Percentiles rank a stretch among this genome's conserved stretches.
Conservation (phyloP, 192 early-diverging fungal species). For the Linnemannia hyalina region DNA sequence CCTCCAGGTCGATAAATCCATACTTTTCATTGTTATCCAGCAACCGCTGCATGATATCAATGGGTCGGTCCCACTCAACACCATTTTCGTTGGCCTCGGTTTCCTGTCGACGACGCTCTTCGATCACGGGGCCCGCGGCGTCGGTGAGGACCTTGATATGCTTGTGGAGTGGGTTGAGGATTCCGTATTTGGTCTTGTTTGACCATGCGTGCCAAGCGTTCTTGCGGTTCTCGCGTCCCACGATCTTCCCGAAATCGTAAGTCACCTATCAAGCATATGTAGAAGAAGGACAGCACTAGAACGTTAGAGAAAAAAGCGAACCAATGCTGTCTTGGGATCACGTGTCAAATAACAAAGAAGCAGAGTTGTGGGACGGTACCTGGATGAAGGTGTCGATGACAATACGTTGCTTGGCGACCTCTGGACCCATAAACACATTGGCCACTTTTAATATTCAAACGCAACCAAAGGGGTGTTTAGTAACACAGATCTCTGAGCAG, state of each 20-base stretch:
- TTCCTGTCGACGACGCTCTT: slow-evolving; percentile 37
- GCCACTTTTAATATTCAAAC: slow-evolving; percentile 26
- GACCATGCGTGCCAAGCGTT: slow-evolving; percentile 16
- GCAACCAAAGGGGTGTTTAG: not conserved
- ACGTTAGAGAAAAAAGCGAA: not conserved
- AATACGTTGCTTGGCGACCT: slow-evolving; percentile 20
- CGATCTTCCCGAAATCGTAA: slow-evolving; percentile 26
- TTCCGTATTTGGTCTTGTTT: slow-evolving; percentile 15
- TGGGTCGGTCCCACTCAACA: slow-evolving; percentile 15
- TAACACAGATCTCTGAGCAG: not conserved
- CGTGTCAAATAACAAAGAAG: not conserved
- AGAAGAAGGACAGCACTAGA: no score
- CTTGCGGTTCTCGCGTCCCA: slow-evolving; percentile 1
- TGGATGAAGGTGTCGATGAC: slow-evolving; percentile 46
- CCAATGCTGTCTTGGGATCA: not conserved
- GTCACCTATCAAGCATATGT: not conserved
- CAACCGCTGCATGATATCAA: slow-evolving; percentile 55
- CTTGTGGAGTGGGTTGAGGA: slow-evolving; percentile 23
- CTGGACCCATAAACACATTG: slow-evolving; percentile 36
- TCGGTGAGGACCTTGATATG: slow-evolving; percentile 27
- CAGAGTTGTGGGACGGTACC: not conserved
- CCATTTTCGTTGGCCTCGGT: slow-evolving; percentile 17
- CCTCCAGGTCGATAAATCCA: slow-evolving; percentile 38
- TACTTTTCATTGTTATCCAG: slow-evolving; percentile 57
- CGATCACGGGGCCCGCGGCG: slow-evolving; percentile 21